Base-by-base conservation (phyloP, 179 eudicot genomes). In the Nepenthes alata region DNA sequence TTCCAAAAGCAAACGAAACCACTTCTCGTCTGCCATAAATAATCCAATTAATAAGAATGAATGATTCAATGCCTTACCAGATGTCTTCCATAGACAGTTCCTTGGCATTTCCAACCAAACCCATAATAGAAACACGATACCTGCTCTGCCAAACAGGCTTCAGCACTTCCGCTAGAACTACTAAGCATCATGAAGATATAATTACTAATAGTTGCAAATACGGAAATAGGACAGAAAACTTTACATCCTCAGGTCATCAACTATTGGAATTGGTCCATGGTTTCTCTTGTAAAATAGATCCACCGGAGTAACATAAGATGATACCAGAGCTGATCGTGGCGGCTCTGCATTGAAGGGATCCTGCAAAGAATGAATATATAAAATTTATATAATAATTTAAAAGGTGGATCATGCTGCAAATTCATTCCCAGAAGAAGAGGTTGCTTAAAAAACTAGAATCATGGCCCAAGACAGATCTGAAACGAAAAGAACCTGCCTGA, bases 271-370 rank as follows among this genome's bases (percentile, higher is more conserved):
- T 4, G 98, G 95, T 59, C 98, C 98, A 79, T 93, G 98, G 64
- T 81, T 93, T 78, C 98, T 80, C 80, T 93, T 93, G 79, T 93
- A 89, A 79, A 86, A 93, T 65, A 80, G 81, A 68, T 87, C 96
- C 48, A 85, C 95, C 10, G 96, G 98, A 62, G 98, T 93, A 57
- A 93, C 87, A 67, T 89, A 89, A 37, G 98, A 89, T 11, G 83
- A 71, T 60, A 93, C 68, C 78, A 93, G 80, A 63, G 73, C 93
- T 12, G 79, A 70, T 64, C 95, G 95, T 56, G 69, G 89, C 39
- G 98, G 93, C 81, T 93, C 98, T 0, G 98, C 98, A 76, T 93
- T 93, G 75, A 93, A 93, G 53, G 98, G 98, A 73, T 81, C 93
- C 98, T 93, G 78, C 72, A 83, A 61, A 67, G 15, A 6, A 34